These are phyloP conservation scores for Obelidium mucronatum DNA, from an alignment of 192 early-diverging fungal genomes.

Conservation along the genomic window DNA sequence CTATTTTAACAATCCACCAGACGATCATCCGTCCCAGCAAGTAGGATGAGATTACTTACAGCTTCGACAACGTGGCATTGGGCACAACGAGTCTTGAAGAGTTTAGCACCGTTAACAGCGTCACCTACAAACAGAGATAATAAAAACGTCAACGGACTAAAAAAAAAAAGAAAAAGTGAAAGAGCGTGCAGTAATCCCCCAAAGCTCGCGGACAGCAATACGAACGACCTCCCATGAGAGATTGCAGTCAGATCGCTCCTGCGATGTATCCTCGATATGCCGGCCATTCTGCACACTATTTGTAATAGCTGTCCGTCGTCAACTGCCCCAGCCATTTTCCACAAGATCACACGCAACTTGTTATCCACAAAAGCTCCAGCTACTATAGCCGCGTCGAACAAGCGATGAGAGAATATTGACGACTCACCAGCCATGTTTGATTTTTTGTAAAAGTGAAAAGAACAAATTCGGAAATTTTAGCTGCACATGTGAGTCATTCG, in stretches of 20 bases:
- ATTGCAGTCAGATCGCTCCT: too few species aligned
- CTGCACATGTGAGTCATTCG: too few species aligned
- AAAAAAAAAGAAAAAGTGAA: constrained; percentile 6
- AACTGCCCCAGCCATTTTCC: neutral
- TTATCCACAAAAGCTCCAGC: neutral
- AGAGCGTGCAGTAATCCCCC: neutral
- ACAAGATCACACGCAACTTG: neutral
- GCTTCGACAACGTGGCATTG: constrained; percentile 96
- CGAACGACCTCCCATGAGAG: neutral
- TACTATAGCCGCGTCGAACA: neutral
- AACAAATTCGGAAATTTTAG: too few species aligned
- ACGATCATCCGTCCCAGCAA: neutral
- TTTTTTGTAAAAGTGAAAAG: too few species aligned
- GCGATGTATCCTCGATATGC: too few species aligned
- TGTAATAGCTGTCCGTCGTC: neutral
- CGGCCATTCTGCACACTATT: too few species aligned
- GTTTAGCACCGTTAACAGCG: constrained; percentile 67
- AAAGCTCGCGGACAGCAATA: neutral
- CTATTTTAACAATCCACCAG: neutral
- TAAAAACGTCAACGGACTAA: neutral
- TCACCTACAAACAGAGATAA: constrained; percentile 42
- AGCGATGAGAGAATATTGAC: neutral
- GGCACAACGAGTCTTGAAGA: constrained; percentile 99
- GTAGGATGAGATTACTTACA: constrained; percentile 18
- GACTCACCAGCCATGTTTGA: neutral